Percentiles rank a stretch among this genome's conserved stretches.
Conservation (phyloP, 2,329 filamentous ascomycete species). For the Dactylellina sp. region DNA sequence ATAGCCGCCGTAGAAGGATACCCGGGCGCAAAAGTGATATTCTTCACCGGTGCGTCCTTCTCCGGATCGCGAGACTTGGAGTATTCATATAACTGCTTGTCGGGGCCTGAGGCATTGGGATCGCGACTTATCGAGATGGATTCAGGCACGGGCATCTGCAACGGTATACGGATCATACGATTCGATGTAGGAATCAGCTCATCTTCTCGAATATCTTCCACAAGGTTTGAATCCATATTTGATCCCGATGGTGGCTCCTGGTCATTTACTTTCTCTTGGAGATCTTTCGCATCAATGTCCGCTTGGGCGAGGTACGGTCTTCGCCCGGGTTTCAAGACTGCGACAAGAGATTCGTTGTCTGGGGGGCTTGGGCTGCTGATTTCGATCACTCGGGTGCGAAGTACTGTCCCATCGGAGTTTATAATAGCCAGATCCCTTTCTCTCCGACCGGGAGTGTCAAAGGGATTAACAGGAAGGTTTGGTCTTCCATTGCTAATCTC, state of each 20-base stretch:
- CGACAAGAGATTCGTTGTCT: conserved; percentile 24
- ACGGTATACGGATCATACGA: conserved; percentile 34
- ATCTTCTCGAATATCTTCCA: neutral
- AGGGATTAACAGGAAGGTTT: neutral
- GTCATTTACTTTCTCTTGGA: conserved; percentile 21
- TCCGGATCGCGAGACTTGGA: conserved; percentile 39
- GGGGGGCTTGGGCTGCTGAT: conserved; percentile 8
- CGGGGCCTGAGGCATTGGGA: neutral
- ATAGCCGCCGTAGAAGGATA: conserved; percentile 50
- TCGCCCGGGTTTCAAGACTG: conserved; percentile 20
- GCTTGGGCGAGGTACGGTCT: conserved; percentile 32
- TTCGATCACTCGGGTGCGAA: conserved; percentile 24
- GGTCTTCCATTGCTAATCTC: neutral
- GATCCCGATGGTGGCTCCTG: conserved; percentile 1
- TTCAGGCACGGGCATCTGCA: neutral
- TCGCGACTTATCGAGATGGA: conserved; percentile 1
- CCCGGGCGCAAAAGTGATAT: conserved; percentile 33
- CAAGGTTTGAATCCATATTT: neutral
- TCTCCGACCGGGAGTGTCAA: neutral
- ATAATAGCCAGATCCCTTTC: conserved; percentile 12
- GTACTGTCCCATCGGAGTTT: conserved; percentile 1
- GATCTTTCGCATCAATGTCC: conserved; percentile 12
- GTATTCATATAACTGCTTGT: neutral
- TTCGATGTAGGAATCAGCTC: neutral
- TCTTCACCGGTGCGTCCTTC: conserved; percentile 37